Evolutionary conservation across 345 rosid genomes (phyloP).

Genomic region (Toxicodendron radicans): DNA sequence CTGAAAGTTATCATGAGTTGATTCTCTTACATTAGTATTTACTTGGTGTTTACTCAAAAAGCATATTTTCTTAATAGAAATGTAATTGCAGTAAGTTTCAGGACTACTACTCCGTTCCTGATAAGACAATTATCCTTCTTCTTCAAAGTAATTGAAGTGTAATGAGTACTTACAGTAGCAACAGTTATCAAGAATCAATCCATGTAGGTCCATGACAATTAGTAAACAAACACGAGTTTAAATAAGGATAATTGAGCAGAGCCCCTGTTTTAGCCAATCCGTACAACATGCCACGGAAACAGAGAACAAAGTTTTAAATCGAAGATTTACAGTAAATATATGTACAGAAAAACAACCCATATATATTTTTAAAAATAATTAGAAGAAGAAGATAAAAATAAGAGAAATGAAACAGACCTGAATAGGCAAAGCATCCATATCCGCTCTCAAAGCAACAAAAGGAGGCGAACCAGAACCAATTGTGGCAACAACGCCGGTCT

Average conservation of each 20-base stretch:
- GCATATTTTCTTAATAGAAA: neutral
- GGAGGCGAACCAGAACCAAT: constrained; percentile 61
- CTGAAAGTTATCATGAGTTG: too few relatives aligned
- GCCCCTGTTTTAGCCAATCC: neutral
- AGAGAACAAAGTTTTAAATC: neutral
- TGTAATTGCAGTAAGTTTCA: neutral
- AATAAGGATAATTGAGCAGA: neutral
- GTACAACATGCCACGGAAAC: neutral
- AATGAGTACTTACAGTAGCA: neutral
- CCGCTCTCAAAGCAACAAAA: constrained; percentile 65
- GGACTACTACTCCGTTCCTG: neutral
- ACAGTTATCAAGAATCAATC: neutral
- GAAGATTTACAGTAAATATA: neutral
- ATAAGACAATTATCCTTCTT: neutral
- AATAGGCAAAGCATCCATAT: constrained; percentile 73
- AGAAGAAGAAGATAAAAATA: too few relatives aligned
- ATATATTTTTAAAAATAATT: too few relatives aligned
- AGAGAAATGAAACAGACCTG: constrained; percentile 38
- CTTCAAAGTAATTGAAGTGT: neutral
- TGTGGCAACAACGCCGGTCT: constrained; percentile 56
- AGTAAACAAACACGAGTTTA: neutral
- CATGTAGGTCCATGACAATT: neutral
- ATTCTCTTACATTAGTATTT: too few relatives aligned
- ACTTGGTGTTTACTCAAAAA: too few relatives aligned
- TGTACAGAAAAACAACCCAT: too few relatives aligned